Evolutionary conservation across 176 grass and related monocot species (phyloP).

Genomic region (Puccinellia tenuiflora): DNA sequence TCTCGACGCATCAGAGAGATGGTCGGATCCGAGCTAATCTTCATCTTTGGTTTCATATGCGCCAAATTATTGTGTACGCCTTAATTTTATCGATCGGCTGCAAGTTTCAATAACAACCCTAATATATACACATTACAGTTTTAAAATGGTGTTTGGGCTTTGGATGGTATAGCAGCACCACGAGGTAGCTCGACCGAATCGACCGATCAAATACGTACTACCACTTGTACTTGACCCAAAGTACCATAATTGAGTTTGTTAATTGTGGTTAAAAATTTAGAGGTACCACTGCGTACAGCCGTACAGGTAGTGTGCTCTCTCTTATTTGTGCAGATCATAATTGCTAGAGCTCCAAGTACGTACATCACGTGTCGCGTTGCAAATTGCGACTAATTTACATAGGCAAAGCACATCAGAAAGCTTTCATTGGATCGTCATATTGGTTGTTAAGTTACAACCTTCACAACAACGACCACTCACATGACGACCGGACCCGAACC

Average conservation of each 20-base stretch:
- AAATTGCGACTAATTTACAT: neutral
- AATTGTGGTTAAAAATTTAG: constrained; percentile 21
- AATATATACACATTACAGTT: neutral
- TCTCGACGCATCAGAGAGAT: no score
- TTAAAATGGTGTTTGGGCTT: neutral
- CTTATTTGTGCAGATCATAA: neutral
- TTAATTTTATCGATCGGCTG: neutral
- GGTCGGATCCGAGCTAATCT: no score
- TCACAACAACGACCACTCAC: neutral
- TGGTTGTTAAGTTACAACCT: neutral
- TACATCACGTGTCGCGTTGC: constrained; percentile 15
- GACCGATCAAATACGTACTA: neutral
- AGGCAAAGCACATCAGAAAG: neutral
- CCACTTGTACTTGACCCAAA: constrained; percentile 1
- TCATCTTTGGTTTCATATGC: no score
- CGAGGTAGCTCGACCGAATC: neutral
- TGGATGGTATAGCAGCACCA: neutral
- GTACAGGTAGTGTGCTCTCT: neutral
- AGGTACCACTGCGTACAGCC: neutral
- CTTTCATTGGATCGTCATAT: no score
- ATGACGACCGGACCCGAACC: neutral
- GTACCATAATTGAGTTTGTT: neutral
- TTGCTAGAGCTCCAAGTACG: neutral
- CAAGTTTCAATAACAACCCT: neutral
- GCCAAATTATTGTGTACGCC: neutral